Evolutionary conservation across 2,329 filamentous ascomycete genomes (phyloP).

Genomic region (Phoma sp.): DNA sequence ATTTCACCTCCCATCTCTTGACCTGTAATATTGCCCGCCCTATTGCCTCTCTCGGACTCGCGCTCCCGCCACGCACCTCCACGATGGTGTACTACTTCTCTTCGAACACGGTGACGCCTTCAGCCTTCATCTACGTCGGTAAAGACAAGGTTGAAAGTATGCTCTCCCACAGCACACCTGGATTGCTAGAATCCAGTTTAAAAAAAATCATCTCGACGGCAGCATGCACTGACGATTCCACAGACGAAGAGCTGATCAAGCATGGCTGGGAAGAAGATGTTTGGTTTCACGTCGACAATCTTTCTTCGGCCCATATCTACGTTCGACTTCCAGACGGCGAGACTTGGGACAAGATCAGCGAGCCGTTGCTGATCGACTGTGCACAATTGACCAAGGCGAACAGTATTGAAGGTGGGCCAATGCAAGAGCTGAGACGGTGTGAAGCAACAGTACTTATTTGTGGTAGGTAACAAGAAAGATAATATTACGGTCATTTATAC

Average conservation of each 20-base stretch:
- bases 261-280: constrained; percentile 95
- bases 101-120: constrained; percentile 79
- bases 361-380: constrained; percentile 79
- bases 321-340: constrained; percentile 80
- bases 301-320: constrained; percentile 96
- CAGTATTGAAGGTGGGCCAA: constrained; percentile 78
- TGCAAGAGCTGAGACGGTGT: neutral
- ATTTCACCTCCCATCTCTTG: constrained; percentile 26
- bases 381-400: constrained; percentile 99
- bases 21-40: constrained; percentile 9
- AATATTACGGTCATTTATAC: constrained; percentile 97
- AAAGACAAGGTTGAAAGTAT: constrained; percentile 99
- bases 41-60: constrained; percentile 5
- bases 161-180: constrained; percentile 34
- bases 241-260: constrained; percentile 96
- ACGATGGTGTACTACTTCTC: constrained; percentile 95
- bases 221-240: too few relatives aligned
- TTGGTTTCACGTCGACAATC: constrained; percentile 98
- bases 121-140: constrained; percentile 92
- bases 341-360: constrained; percentile 81
- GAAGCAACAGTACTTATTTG: neutral
- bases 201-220: neutral
- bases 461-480: constrained; percentile 92
- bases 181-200: neutral
- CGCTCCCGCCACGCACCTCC: neutral